Conservation (phyloP, 306 rosid genomes). For the Acacia melanoxylon region DNA sequence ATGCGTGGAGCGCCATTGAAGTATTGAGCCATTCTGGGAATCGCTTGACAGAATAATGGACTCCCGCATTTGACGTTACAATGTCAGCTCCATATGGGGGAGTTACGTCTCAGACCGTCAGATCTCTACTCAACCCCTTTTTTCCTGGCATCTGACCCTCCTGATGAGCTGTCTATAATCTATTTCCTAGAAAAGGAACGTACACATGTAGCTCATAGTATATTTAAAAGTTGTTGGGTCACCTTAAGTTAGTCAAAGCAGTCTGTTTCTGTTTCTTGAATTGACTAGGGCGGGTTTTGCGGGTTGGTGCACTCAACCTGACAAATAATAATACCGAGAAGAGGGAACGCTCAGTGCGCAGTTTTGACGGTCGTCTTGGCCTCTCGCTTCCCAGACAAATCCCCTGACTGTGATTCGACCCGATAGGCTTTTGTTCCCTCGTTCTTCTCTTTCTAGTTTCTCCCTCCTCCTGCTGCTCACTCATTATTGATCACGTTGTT, state of each 20-base stretch:
- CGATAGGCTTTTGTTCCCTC: neutral
- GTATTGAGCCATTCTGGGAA: neutral
- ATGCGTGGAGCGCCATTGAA: neutral
- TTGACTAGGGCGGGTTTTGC: neutral
- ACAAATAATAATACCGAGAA: neutral
- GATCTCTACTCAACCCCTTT: neutral
- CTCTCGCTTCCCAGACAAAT: neutral
- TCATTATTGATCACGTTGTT: neutral
- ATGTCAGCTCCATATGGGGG: neutral
- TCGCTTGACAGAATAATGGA: neutral
- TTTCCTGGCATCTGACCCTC: neutral
- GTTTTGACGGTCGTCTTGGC: neutral
- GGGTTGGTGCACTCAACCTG: neutral
- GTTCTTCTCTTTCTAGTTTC: neutral
- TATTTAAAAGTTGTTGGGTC: neutral
- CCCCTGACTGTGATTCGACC: slow-evolving; percentile 1
- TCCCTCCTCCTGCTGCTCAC: neutral
- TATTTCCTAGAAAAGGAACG: neutral
- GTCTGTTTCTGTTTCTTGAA: neutral
- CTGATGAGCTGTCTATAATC: neutral
- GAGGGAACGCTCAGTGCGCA: neutral
- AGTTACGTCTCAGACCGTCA: neutral
- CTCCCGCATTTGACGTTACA: neutral
- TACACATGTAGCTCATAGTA: neutral
- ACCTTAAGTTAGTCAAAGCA: neutral